Conservation (phyloP, 2,329 filamentous ascomycete species). For the Fusarium newnesense region DNA sequence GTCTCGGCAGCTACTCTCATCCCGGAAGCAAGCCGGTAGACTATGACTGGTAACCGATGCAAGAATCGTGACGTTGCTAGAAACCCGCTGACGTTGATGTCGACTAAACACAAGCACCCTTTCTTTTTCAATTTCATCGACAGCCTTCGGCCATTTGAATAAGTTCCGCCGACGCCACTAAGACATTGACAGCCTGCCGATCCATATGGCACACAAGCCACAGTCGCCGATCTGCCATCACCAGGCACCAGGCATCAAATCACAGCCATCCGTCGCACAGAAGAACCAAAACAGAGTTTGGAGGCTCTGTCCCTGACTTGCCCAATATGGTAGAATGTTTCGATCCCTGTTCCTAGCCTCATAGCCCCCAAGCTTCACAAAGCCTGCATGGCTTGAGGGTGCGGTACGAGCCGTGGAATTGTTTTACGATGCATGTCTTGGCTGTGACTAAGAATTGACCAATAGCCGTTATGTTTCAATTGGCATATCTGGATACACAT, state of each 20-base stretch:
- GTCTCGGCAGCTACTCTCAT: constrained; percentile 15
- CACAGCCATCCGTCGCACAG: constrained; percentile 12
- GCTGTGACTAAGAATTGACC: not conserved
- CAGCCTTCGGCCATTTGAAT: constrained; percentile 27
- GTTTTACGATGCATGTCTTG: constrained; percentile 17
- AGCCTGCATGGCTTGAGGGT: constrained; percentile 29
- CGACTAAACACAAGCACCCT: not conserved
- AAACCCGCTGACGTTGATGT: constrained; percentile 29
- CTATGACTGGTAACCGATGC: not conserved
- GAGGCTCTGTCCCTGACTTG: constrained; percentile 20
- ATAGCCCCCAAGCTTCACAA: constrained; percentile 21
- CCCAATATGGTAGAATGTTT: constrained; percentile 23
- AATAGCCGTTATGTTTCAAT: not conserved
- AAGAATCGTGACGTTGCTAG: constrained; percentile 7
- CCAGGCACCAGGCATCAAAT: constrained; percentile 1
- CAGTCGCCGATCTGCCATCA: constrained; percentile 17
- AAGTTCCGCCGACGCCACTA: constrained; percentile 29
- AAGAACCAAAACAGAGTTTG: constrained; percentile 5
- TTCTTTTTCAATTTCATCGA: not conserved
- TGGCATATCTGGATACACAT: constrained; percentile 12
- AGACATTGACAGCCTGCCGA: constrained; percentile 21
- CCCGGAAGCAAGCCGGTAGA: constrained; percentile 4
- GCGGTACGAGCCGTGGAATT: constrained; percentile 18
- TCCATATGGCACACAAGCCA: not conserved
- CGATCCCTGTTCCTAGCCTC: not conserved